Conservation (phyloP, 441 rosid genomes). For the Mallotus repandus region DNA sequence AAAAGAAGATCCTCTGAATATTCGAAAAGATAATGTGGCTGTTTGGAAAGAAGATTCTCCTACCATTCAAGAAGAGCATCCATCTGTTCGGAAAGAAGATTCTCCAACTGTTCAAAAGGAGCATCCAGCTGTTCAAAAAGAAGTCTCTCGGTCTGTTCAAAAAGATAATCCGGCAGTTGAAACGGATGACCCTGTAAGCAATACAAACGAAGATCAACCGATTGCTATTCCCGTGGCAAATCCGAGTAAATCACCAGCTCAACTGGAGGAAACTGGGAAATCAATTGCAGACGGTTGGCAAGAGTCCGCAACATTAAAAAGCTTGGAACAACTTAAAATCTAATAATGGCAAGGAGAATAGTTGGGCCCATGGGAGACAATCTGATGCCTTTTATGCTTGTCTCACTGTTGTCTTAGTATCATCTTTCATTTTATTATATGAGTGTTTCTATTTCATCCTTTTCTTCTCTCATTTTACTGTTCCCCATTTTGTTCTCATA, state of each 20-base stretch:
- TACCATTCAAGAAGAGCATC: background rate
- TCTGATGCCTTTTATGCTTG: slow-evolving; percentile 25
- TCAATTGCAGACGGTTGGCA: slow-evolving; percentile 18
- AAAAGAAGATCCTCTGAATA: slow-evolving; percentile 34
- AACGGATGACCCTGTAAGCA: slow-evolving; percentile 20
- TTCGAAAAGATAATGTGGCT: slow-evolving; percentile 27
- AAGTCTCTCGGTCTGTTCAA: slow-evolving; percentile 12
- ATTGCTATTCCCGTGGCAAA: slow-evolving; percentile 15
- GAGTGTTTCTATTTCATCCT: slow-evolving; percentile 23
- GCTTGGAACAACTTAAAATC: slow-evolving; percentile 59
- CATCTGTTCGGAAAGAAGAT: slow-evolving; percentile 20
- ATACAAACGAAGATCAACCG: slow-evolving; percentile 30
- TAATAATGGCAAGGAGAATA: slow-evolving; percentile 30
- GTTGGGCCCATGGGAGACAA: slow-evolving; percentile 22
- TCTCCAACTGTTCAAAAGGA: background rate
- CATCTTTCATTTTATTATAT: slow-evolving; percentile 21
- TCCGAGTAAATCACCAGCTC: slow-evolving; percentile 12
- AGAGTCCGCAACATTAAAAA: slow-evolving; percentile 38
- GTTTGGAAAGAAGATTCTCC: slow-evolving; percentile 23
- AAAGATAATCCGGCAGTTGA: slow-evolving; percentile 8
- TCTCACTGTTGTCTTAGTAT: slow-evolving; percentile 34
- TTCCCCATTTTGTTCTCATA: slow-evolving; percentile 18
- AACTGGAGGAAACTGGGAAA: slow-evolving; percentile 36
- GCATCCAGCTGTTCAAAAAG: slow-evolving; percentile 9
- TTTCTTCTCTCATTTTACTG: background rate